Conservation (phyloP, 345 rosid species). For the Salix arbutifolia region DNA sequence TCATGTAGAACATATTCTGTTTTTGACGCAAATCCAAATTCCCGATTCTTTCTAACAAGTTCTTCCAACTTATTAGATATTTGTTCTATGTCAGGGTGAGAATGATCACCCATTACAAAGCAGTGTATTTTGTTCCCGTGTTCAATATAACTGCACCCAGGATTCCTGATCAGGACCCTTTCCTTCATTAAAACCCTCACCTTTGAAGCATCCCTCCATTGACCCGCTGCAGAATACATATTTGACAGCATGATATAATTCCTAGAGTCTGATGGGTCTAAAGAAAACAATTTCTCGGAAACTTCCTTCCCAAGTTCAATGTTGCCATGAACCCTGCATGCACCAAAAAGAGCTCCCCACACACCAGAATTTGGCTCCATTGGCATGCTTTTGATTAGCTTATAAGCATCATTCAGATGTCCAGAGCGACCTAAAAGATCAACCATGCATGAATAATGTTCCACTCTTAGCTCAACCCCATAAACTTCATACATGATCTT, state of each 20-base stretch:
- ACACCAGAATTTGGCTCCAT: constrained; percentile 64
- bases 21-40: constrained; percentile 36
- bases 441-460: constrained; percentile 73
- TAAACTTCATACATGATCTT: constrained; percentile 40
- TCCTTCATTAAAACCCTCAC: constrained; percentile 52
- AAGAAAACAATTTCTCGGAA: constrained; percentile 46
- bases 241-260: constrained; percentile 65
- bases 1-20: constrained; percentile 70
- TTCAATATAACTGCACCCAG: constrained; percentile 65
- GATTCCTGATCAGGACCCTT: constrained; percentile 41
- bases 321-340: constrained; percentile 52
- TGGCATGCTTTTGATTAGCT: constrained; percentile 53
- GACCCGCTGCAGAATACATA: constrained; percentile 62
- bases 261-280: constrained; percentile 59
- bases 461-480: constrained; percentile 45
- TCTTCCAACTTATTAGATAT: constrained; percentile 51
- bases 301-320: constrained; percentile 48
- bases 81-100: constrained; percentile 47
- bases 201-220: constrained; percentile 54
- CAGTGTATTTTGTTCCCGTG: constrained; percentile 44
- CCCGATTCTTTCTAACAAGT: constrained; percentile 42
- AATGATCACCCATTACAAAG: constrained; percentile 59
- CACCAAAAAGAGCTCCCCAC: constrained; percentile 81
- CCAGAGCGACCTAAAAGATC: constrained; percentile 76
- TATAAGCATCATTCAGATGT: constrained; percentile 45